Base-by-base conservation (phyloP, 805 yeast species). In the Metschnikowia lochheadii region DNA sequence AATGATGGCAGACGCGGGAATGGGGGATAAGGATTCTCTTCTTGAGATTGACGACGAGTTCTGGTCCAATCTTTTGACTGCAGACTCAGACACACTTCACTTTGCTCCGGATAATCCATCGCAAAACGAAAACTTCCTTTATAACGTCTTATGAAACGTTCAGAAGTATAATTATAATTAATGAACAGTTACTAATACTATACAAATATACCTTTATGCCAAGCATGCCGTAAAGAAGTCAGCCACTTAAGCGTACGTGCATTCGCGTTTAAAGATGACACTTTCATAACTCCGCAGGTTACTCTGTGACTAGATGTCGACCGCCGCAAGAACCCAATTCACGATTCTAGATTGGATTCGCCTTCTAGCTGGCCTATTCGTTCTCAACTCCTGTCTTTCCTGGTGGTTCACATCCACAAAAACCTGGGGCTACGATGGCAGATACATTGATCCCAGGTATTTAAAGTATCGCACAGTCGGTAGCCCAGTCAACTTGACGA, bases 31-130 rank as follows among this genome's bases (percentile, higher is more conserved):
- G 14, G 69, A 70, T 57, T 79, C 83, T 10, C 76, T 75, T 44
- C 74, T 77, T 69, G 78, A 82, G 8, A 63, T 84, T 34, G 82
- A 81, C 51, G 90, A 84, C 59, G 90, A 85, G 60, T 82, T 85
- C 57, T 85, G 90, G 90, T 75, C 82, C 34, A 87, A 84, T 51
- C 63, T 79, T 33, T 62, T 78, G 32, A 69, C 69, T 46, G 61
- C 70, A 0, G 68, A 60, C 39, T 55, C 69, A 15, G 69, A 71
- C 56, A 63, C 63, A 46, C 58, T 70, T 42, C 67, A 70, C 48
- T 69, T 72, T 44, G 62, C 70, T 6, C 68, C 59, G 50, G 55
- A 52, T 37, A 49, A 38, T 8, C 59, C 60, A 3, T 39, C 39
- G 15, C 54, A 46, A 5, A 49, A 35, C 17, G 60, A 48, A 6